Evolutionary conservation across 768 basidiomycete genomes (phyloP), one percentile per base, ranked within the genome.

Genomic region (Lyophyllum semitale): DNA sequence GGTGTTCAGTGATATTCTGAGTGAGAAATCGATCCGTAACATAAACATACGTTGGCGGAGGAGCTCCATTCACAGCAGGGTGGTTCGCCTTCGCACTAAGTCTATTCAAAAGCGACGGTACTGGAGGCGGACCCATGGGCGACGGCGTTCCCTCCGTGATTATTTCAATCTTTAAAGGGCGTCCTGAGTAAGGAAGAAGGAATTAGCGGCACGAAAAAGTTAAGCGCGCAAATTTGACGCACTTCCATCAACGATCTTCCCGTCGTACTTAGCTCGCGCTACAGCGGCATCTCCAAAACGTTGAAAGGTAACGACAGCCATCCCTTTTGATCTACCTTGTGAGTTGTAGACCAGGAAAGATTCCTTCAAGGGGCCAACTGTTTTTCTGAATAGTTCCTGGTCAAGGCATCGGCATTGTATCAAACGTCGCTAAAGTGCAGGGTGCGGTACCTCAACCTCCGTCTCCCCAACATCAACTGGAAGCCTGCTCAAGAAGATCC

Each of bases 391-490:
- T 48, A 92, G 73, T 37, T 88, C 85, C 90, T 92, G 62, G 40
- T 37, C 25, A 35, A 27, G 35, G 22, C 17, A 40, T 42, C 9
- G 40, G 35, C 41, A 43, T 41, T 48, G 15, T 23, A 17, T 38
- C 38, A 17, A 8, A 25, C 53, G 33, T 30, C 7, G 13, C 12
- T 13, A 15, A n/a, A 15, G 4, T 7, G 3, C n/a, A n/a, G n/a
- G n/a, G n/a, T n/a, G n/a, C n/a, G n/a, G n/a, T n/a, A 84, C 89
- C 77, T 88, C 83, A 32, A 91, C 79, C 59, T 91, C 89, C 47
- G 75, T 75, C 56, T 88, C 84, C 15, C 73, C 77, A 17, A 90
- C 89, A 67, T 91, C 89, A n/a, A 74, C 59, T 1, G 89, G 89
- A 6, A 91, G 73, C 54, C 73, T 75, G 56, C 84, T 87, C 50